phyloP scores from a whole-genome alignment of 805 yeast species.

The Candida nanaspora region DNA sequence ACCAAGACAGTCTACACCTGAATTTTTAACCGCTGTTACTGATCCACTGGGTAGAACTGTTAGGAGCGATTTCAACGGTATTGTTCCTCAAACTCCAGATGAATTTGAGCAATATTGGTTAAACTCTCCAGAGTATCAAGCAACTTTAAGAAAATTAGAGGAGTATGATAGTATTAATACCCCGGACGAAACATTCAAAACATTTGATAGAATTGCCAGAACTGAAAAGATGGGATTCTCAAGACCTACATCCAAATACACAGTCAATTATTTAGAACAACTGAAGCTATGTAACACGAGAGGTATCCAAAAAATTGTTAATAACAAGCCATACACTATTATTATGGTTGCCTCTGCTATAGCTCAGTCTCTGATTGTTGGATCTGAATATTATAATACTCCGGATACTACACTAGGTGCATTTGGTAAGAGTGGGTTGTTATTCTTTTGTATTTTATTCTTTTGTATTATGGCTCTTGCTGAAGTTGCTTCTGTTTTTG shows the following conservation, averaged over 20 bases:
- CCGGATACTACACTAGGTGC: conserved; percentile 45
- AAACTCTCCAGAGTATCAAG: conserved; percentile 44
- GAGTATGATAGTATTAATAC: conserved; percentile 25
- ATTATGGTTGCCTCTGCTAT: conserved; percentile 44
- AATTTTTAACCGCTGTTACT: conserved; percentile 59
- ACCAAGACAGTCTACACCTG: conserved; percentile 61
- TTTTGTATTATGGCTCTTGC: conserved; percentile 56
- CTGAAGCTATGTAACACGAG: conserved; percentile 44
- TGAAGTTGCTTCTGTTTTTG: conserved; percentile 52
- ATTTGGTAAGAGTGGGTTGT: conserved; percentile 54
- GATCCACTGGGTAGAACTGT: conserved; percentile 53
- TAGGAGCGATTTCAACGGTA: conserved; percentile 40
- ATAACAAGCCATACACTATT: conserved; percentile 49
- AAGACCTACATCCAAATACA: conserved; percentile 28
- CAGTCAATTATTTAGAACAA: conserved; percentile 41
- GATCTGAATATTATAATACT: conserved; percentile 52
- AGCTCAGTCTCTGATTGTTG: conserved; percentile 50
- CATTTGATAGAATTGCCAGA: conserved; percentile 22
- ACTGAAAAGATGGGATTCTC: conserved; percentile 32
- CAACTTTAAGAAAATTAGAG: conserved; percentile 22
- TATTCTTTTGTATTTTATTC: conserved; percentile 54
- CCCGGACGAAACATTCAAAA: conserved; percentile 25
- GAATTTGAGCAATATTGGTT: conserved; percentile 60
- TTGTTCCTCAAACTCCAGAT: conserved; percentile 46
- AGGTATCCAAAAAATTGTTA: conserved; percentile 43